Percentiles rank a stretch among this genome's conserved stretches.
Conservation (phyloP, 2,329 filamentous ascomycete species). For the Xylariaceae sp. region DNA sequence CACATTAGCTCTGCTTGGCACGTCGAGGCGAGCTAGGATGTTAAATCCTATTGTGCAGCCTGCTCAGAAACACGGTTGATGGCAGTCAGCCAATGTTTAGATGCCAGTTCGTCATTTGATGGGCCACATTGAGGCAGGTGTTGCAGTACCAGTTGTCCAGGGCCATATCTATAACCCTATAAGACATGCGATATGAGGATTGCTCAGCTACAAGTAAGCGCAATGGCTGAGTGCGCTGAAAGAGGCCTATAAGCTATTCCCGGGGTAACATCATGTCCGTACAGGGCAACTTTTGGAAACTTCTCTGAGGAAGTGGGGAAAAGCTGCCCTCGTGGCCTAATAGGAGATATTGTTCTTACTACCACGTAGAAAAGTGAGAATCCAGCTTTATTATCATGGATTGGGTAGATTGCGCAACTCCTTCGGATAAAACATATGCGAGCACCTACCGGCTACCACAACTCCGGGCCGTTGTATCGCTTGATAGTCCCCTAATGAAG, state of each 20-base stretch:
- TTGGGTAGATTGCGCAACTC: neutral
- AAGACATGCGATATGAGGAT: too few relatives aligned
- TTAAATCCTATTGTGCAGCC: neutral
- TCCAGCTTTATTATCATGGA: conserved; percentile 1
- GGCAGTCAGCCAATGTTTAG: conserved; percentile 9
- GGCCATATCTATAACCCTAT: neutral
- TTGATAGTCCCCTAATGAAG: too few relatives aligned
- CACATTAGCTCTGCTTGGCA: conserved; percentile 18
- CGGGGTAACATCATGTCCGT: too few relatives aligned
- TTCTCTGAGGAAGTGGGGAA: neutral
- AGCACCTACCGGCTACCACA: neutral
- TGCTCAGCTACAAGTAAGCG: neutral
- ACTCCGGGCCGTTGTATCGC: neutral
- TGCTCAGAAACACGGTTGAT: neutral
- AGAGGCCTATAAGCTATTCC: too few relatives aligned
- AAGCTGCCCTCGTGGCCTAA: neutral
- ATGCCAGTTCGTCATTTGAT: neutral
- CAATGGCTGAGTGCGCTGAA: neutral
- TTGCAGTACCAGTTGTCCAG: neutral
- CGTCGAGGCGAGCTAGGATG: neutral
- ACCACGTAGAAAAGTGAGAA: neutral
- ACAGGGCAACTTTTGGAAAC: too few relatives aligned
- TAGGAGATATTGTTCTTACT: too few relatives aligned
- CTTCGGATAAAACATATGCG: neutral
- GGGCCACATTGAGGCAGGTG: neutral